Evolutionary conservation across 192 early-diverging fungal genomes (phyloP).

Genomic region (Coemansia sp.): DNA sequence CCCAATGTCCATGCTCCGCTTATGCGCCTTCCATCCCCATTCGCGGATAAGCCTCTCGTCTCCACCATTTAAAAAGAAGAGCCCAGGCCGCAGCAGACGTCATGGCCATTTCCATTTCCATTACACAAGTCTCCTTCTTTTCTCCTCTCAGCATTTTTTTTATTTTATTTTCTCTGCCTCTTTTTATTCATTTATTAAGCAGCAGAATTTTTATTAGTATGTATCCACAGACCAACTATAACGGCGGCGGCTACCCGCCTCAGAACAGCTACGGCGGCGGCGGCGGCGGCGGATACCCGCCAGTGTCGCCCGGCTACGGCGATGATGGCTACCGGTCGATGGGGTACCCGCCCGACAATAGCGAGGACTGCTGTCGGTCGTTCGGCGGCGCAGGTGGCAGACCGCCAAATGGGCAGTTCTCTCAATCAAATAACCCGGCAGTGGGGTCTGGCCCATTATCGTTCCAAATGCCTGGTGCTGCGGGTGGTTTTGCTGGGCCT

Average conservation of each 20-base stretch:
- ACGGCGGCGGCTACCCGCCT: conserved; percentile 3
- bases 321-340: conserved; percentile 2
- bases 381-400: conserved; percentile 2
- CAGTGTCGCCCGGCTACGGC: not conserved
- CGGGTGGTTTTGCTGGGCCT: conserved; percentile 14
- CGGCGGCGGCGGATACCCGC: conserved; percentile 25
- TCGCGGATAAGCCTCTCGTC: not conserved
- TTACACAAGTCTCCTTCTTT: not conserved
- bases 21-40: not conserved
- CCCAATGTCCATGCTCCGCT: no score
- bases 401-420: conserved; percentile 10
- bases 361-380: not conserved
- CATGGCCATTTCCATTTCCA: not conserved
- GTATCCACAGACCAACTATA: conserved; percentile 24
- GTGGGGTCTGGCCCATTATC: conserved; percentile 25
- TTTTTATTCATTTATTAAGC: conserved; percentile 1
- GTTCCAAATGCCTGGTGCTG: conserved; percentile 27
- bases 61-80: not conserved
- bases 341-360: not conserved
- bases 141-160: not conserved
- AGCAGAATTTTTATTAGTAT: not conserved
- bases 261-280: not conserved
- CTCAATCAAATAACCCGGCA: conserved; percentile 25
- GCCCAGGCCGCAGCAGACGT: conserved; percentile 2
- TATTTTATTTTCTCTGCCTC: not conserved